Percentiles rank a stretch among this genome's conserved stretches.
Evolutionary conservation across 140 eudicot species (phyloP).

Genomic region (Senecio squalidus): DNA sequence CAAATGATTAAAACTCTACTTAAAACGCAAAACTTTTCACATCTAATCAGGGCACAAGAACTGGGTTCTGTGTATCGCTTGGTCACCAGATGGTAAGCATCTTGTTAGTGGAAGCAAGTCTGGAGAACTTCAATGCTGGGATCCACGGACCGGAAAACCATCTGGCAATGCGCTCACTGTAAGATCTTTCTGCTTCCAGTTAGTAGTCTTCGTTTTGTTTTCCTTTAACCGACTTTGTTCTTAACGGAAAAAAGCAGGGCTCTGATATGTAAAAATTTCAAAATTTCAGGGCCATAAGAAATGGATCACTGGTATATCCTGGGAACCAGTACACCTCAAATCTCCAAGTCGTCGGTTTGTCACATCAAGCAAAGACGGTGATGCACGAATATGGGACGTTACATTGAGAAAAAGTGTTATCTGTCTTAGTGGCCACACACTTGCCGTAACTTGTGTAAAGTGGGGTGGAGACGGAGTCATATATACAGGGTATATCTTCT

Average conservation of each 20-base stretch:
- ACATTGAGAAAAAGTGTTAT: slow-evolving; percentile 63
- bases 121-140: slow-evolving; percentile 93
- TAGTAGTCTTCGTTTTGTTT: neutral
- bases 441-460: slow-evolving; percentile 95
- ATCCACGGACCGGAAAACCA: slow-evolving; percentile 72
- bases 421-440: slow-evolving; percentile 88
- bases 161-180: slow-evolving; percentile 71
- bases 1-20: no score
- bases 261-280: slow-evolving; percentile 2
- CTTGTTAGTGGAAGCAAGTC: slow-evolving; percentile 97
- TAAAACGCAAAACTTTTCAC: no score
- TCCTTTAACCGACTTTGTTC: neutral
- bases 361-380: slow-evolving; percentile 95
- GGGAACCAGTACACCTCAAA: slow-evolving; percentile 90
- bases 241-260: neutral
- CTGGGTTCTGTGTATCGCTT: slow-evolving; percentile 96
- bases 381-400: slow-evolving; percentile 97
- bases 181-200: slow-evolving; percentile 10
- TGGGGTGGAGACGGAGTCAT: slow-evolving; percentile 99
- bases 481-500: slow-evolving; percentile 75
- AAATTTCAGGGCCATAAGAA: slow-evolving; percentile 86
- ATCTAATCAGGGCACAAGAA: slow-evolving; percentile 75
- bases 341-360: slow-evolving; percentile 95
- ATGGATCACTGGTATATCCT: slow-evolving; percentile 95
- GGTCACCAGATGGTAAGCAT: slow-evolving; percentile 95